Evolutionary conservation across 192 early-diverging fungal species (phyloP).

Genomic region (Dispira parvispora): DNA sequence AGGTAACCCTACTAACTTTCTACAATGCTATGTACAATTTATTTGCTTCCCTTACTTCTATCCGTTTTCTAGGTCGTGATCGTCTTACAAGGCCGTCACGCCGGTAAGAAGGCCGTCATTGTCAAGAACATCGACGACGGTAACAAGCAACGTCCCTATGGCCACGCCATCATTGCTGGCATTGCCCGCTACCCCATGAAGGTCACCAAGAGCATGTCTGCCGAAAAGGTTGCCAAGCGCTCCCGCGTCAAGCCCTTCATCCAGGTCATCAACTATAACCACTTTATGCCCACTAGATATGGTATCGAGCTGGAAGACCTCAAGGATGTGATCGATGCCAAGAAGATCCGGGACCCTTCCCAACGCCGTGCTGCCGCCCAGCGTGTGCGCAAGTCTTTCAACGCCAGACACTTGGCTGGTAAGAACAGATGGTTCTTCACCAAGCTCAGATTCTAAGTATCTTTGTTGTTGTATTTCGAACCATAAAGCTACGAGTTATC

Average conservation of each 20-base stretch:
- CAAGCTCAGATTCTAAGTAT: slow-evolving; percentile 85
- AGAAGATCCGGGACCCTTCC: slow-evolving; percentile 88
- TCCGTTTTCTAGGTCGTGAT: slow-evolving; percentile 66
- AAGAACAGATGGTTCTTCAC: slow-evolving; percentile 99
- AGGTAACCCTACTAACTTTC: too few species aligned
- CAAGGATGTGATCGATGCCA: slow-evolving; percentile 70
- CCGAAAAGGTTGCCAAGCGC: slow-evolving; percentile 90
- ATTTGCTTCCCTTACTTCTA: too few species aligned
- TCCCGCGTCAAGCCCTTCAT: slow-evolving; percentile 98
- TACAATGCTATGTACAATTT: too few species aligned
- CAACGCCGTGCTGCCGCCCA: slow-evolving; percentile 83
- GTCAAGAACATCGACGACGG: slow-evolving; percentile 94
- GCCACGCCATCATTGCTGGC: slow-evolving; percentile 96
- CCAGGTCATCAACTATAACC: slow-evolving; percentile 98
- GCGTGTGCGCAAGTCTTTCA: slow-evolving; percentile 87
- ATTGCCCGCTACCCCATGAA: slow-evolving; percentile 94
- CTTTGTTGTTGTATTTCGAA: too few species aligned
- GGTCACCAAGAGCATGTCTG: slow-evolving; percentile 90
- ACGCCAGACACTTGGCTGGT: slow-evolving; percentile 94
- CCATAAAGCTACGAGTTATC: too few species aligned
- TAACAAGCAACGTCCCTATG: slow-evolving; percentile 90
- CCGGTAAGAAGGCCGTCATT: slow-evolving; percentile 99
- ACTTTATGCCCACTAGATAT: slow-evolving; percentile 99
- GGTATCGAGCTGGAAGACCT: slow-evolving; percentile 88
- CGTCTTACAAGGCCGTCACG: slow-evolving; percentile 92